phyloP scores from a whole-genome alignment of 768 basidiomycete genomes.

The Leccinum truebloodii region DNA sequence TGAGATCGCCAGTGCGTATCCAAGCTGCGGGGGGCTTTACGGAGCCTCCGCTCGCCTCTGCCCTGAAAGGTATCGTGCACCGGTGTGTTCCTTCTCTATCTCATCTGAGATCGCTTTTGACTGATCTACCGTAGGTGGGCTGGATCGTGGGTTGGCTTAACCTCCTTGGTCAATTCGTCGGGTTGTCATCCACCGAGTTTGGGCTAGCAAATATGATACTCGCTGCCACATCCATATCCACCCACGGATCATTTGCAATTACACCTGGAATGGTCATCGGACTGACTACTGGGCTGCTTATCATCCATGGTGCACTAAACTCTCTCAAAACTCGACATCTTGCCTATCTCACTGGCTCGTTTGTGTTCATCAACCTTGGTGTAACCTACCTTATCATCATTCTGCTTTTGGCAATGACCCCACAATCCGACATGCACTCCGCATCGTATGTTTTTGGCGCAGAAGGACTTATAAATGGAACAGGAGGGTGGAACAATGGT shows the following conservation, averaged over 20 bases:
- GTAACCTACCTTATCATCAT: slow-evolving; percentile 44
- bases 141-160: slow-evolving; percentile 38
- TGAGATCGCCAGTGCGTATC: slow-evolving; percentile 35
- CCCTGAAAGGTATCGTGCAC: slow-evolving; percentile 63
- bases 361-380: slow-evolving; percentile 49
- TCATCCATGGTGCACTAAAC: slow-evolving; percentile 44
- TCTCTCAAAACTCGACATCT: slow-evolving; percentile 44
- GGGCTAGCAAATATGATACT: slow-evolving; percentile 39
- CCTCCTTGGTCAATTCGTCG: slow-evolving; percentile 26
- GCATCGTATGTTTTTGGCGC: slow-evolving; percentile 58
- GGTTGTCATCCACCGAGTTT: slow-evolving; percentile 38
- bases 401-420: slow-evolving; percentile 44
- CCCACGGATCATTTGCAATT: slow-evolving; percentile 36
- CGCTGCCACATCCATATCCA: slow-evolving; percentile 26
- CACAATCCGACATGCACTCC: slow-evolving; percentile 54
- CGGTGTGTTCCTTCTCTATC: slow-evolving; percentile 37
- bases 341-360: slow-evolving; percentile 34
- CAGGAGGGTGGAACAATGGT: slow-evolving; percentile 44
- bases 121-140: slow-evolving; percentile 21
- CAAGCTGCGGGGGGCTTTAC: slow-evolving; percentile 42
- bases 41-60: slow-evolving; percentile 80
- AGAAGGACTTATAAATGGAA: slow-evolving; percentile 38
- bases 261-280: slow-evolving; percentile 43
- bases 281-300: slow-evolving; percentile 40
- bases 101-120: neutral